Evolutionary conservation across 1,139 yeast genomes (phyloP).

Genomic region (Geotrichum bryndzae): DNA sequence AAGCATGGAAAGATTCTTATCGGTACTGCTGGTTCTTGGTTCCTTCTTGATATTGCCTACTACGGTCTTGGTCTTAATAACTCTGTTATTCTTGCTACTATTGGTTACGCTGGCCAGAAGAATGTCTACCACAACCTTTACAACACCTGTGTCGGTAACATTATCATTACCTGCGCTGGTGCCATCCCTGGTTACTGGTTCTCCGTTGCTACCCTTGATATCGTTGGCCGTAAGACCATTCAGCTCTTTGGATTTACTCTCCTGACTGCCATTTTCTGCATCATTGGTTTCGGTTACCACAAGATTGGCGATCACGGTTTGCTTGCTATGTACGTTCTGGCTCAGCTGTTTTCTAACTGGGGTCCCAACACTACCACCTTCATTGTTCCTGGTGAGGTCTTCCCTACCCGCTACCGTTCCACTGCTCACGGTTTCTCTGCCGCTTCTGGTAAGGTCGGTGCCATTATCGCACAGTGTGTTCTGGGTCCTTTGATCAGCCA

Average conservation of each 20-base stretch:
- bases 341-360: conserved; percentile 63
- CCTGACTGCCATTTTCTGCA: conserved; percentile 52
- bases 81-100: conserved; percentile 80
- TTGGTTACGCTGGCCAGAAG: conserved; percentile 67
- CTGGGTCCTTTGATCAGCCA: conserved; percentile 78
- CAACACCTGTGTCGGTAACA: conserved; percentile 46
- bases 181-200: conserved; percentile 64
- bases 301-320: conserved; percentile 43
- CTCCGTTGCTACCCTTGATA: conserved; percentile 52
- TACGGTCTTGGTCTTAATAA: conserved; percentile 76
- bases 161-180: conserved; percentile 57
- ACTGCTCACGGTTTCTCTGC: conserved; percentile 98
- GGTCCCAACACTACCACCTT: conserved; percentile 95
- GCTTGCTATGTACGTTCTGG: conserved; percentile 56
- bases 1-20: conserved; percentile 73
- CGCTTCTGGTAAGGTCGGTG: conserved; percentile 93
- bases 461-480: conserved; percentile 63
- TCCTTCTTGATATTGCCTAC: conserved; percentile 89
- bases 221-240: conserved; percentile 55
- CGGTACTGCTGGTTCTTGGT: conserved; percentile 98
- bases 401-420: conserved; percentile 96
- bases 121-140: conserved; percentile 66
- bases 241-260: conserved; percentile 55
- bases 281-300: conserved; percentile 58
- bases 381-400: conserved; percentile 91